Evolutionary conservation across 305 asterid species (phyloP), one percentile per base, ranked within the genome.

Genomic region (Fraxinus sp.): DNA sequence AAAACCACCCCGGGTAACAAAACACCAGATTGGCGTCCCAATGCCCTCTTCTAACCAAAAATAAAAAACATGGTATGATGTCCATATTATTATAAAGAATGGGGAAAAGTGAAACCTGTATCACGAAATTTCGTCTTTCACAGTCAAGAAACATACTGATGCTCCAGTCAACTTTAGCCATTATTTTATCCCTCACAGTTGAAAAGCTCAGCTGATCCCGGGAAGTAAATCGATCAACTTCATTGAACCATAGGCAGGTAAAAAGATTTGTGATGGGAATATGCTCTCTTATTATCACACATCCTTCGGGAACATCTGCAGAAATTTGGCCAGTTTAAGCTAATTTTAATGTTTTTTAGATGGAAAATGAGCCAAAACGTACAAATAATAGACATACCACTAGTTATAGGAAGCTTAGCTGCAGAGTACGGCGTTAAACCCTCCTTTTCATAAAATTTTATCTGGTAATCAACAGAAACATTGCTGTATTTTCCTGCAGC

Each of bases 251-350:
- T 26, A 97, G 89, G 84, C 99, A 94, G 87, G 97, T 89, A 83
- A 97, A 95, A 78, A 97, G 97, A 88, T 97, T 92, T 64, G 99
- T 91, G 80, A 97, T 92, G 49, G 98, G 92, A 78, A 84, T 89
- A 87, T 97, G 99, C 78, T 94, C 99, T 86, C 97, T 91, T 81
- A 97, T 88, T 78, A 97, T 90, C 11, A 91, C 97, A 80, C 98
- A 97, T 80, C 98, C 99, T 91, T 97, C 98, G 3, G 99, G 99
- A 81, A 97, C 99, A 97, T 97, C 99, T 94, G 97, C 89, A 88
- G 77, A 83, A 73, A 83, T 62, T 80, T 66, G 71, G 79, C 55
- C 55, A 41, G 75, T 39, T 30, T 6, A 74, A 74, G 37, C 24
- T 81, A 76, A 80, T 55, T 77, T 76, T 22, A n/a, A 79, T 74